Base-by-base conservation (phyloP, 192 early-diverging fungal genomes). In the Linderina pennispora region DNA sequence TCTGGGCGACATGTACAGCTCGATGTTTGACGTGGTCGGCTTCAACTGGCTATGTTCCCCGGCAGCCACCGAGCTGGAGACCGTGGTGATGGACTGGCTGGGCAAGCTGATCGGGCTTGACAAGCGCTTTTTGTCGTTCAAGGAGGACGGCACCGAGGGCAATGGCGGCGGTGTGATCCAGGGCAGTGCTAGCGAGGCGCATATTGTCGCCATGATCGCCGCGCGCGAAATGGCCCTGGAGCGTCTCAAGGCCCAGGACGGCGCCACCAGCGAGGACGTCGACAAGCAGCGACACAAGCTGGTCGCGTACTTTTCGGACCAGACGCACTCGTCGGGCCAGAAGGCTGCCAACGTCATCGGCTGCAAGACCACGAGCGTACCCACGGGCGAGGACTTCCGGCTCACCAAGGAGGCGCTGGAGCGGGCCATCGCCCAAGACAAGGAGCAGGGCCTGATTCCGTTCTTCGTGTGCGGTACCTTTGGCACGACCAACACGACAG, bases 81-180 rank as follows among this genome's bases (percentile, higher is more conserved):
- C 59, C 0, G 62, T 84, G 31, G 69, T 75, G 11, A 51, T 78
- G 57, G 81, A 85, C 52, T 84, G 83, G 82, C 55, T 84, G 0
- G 77, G 41, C 10, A 82, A 80, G 68, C 58, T 81, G 7, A 50
- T 85, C 9, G 80, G 78, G 0, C 53, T 85, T 4, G 75, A 77
- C 32, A 65, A 57, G 31, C 56, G 58, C n/a, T 85, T 75, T 48
- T 28, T 75, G 34, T 52, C 76, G 23, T 58, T 57, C 19, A 60
- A 61, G 22, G 56, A 58, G 8, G 60, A 67, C 23, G 58, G 66
- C 19, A 54, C 62, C 1, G 58, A 77, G 20, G 77, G 77, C 5
- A n/a, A 54, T 9, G 81, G 81, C 23, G 80, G 83, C 7, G 83
- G 83, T 8, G 65, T 85, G 9, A 85, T 85, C 35, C 81, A 85